Percentiles rank a stretch among this genome's conserved stretches.
phyloP scores from a whole-genome alignment of 495 filamentous ascomycete species.

The Apiosordaria backusii region DNA sequence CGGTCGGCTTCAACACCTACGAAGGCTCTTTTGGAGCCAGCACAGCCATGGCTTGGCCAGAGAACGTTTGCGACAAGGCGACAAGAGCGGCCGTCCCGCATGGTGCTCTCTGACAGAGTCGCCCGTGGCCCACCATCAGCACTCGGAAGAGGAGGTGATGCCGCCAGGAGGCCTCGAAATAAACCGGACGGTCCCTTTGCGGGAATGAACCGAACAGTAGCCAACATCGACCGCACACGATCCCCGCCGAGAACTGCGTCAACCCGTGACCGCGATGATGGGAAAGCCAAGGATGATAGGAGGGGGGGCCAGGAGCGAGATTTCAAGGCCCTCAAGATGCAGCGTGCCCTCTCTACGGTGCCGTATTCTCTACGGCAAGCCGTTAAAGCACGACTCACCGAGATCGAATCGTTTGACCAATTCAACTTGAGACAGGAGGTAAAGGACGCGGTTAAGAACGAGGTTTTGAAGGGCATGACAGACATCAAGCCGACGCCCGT shows the following conservation, averaged over 20 bases:
- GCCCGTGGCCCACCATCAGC: constrained; percentile 43
- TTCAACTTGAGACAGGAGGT: constrained; percentile 71
- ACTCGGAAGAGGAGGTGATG: constrained; percentile 33
- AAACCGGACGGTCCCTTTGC: constrained; percentile 62
- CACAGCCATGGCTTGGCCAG: constrained; percentile 35
- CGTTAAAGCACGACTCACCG: constrained; percentile 65
- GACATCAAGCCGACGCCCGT: constrained; percentile 79
- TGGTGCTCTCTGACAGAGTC: constrained; percentile 75
- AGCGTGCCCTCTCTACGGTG: constrained; percentile 67
- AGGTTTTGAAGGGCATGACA: constrained; percentile 67
- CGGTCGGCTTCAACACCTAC: constrained; percentile 22
- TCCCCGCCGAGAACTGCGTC: constrained; percentile 22
- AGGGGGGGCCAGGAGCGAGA: constrained; percentile 35
- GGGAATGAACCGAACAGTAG: constrained; percentile 72
- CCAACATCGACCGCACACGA: constrained; percentile 45
- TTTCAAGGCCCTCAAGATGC: constrained; percentile 92
- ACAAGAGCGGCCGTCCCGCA: constrained; percentile 59
- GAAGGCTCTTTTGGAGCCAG: constrained; percentile 12
- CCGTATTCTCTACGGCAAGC: constrained; percentile 65
- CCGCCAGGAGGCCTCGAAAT: constrained; percentile 34
- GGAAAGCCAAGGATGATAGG: constrained; percentile 26
- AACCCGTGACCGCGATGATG: constrained; percentile 25
- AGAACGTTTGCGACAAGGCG: constrained; percentile 36
- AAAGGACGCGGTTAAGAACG: constrained; percentile 64
- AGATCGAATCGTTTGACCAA: constrained; percentile 71